These are phyloP conservation scores for Tylopilus orsonianus DNA, from an alignment of 1,284 basidiomycete genomes.

Conservation along the genomic window DNA sequence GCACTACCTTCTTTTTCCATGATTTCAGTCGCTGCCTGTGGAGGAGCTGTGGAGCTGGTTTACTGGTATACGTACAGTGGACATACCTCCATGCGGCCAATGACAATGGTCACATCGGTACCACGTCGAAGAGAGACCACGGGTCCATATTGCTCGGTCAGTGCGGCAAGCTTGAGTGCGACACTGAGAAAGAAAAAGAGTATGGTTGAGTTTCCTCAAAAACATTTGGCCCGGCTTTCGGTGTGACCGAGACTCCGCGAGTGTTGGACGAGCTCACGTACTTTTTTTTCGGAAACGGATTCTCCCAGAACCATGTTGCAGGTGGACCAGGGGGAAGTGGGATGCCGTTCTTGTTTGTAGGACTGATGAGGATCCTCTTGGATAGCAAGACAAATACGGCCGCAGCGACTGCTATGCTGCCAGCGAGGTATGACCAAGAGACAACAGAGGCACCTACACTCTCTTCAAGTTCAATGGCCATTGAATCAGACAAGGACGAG, in stretches of 20 bases:
- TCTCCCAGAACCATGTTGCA: constrained; percentile 29
- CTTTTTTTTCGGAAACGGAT: not conserved
- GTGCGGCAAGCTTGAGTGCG: constrained; percentile 21
- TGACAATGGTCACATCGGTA: constrained; percentile 26
- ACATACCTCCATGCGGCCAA: constrained; percentile 36
- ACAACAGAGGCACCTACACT: too few relatives aligned
- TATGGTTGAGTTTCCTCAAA: too few relatives aligned
- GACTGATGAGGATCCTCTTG: too few relatives aligned
- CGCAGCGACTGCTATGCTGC: too few relatives aligned
- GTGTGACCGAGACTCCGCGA: too few relatives aligned
- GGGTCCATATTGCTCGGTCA: constrained; percentile 36
- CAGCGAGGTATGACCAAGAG: too few relatives aligned
- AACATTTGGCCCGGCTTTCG: too few relatives aligned
- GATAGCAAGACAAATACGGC: too few relatives aligned
- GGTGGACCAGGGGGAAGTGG: constrained; percentile 32
- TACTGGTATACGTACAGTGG: not conserved
- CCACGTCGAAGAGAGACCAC: constrained; percentile 32
- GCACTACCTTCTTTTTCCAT: constrained; percentile 37
- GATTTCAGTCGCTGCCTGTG: constrained; percentile 31
- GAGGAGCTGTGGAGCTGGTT: too few relatives aligned
- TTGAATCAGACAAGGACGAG: too few relatives aligned
- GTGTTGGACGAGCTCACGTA: too few relatives aligned
- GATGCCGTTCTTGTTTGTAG: constrained; percentile 8
- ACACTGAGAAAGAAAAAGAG: constrained; percentile 10
- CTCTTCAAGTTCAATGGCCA: too few relatives aligned